A percentile compares a stretch with the other conserved stretches of the same genome.
phyloP scores from a whole-genome alignment of 75 land plant genomes.

The Adiantum capillusveneris region DNA sequence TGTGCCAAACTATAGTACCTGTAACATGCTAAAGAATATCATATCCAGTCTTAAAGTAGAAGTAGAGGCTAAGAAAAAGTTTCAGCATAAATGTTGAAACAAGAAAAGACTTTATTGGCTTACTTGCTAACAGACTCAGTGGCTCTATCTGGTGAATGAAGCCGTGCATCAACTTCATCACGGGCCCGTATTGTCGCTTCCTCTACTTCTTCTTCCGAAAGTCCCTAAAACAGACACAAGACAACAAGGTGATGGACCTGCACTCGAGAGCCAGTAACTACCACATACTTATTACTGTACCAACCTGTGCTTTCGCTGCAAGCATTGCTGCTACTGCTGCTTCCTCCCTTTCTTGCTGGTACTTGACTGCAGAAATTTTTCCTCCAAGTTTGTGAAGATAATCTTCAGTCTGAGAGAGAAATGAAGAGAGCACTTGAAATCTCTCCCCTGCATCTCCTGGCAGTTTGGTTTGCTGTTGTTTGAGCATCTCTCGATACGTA shows the following conservation, averaged over 20 bases:
- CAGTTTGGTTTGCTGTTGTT: slow-evolving; percentile 83
- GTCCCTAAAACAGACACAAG: slow-evolving; percentile 49
- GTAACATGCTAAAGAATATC: slow-evolving; percentile 3
- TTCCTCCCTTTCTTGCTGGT: slow-evolving; percentile 88
- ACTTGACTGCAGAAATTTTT: slow-evolving; percentile 89
- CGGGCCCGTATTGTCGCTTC: slow-evolving; percentile 89
- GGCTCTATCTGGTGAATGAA: slow-evolving; percentile 13
- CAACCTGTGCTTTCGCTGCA: slow-evolving; percentile 87
- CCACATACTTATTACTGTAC: neutral
- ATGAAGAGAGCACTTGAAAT: slow-evolving; percentile 86
- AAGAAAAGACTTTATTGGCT: neutral
- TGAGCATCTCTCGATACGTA: slow-evolving; percentile 86
- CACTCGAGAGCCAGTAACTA: neutral
- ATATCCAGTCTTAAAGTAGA: neutral
- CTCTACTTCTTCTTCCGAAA: slow-evolving; percentile 95
- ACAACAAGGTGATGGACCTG: neutral
- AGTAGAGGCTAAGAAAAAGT: neutral
- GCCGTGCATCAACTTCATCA: slow-evolving; percentile 52
- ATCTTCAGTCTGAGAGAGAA: slow-evolving; percentile 95
- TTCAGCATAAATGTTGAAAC: no score
- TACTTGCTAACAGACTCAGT: slow-evolving; percentile 24
- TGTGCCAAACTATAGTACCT: slow-evolving; percentile 96
- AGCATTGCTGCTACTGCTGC: slow-evolving; percentile 88
- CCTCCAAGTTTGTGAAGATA: slow-evolving; percentile 96
- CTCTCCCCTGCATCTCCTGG: slow-evolving; percentile 98